Evolutionary conservation across 1,139 yeast species (phyloP).

Genomic region (Blastobotrys persicus): DNA sequence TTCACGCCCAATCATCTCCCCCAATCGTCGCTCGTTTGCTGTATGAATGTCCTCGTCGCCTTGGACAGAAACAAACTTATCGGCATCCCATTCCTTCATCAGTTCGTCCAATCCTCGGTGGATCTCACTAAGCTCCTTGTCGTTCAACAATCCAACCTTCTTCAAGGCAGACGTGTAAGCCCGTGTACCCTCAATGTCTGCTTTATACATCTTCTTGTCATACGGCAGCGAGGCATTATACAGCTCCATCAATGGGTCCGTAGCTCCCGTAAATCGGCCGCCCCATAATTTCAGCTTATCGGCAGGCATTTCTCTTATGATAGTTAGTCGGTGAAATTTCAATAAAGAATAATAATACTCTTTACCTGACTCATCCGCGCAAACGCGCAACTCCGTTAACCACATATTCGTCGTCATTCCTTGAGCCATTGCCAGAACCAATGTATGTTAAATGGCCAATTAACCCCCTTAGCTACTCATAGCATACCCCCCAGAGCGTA

Average conservation of each 20-base stretch:
- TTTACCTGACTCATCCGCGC: conserved; percentile 1
- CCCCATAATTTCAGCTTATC: conserved; percentile 76
- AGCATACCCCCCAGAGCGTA: too few relatives aligned
- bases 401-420: not conserved
- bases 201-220: conserved; percentile 90
- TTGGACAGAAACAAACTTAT: conserved; percentile 72
- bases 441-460: too few relatives aligned
- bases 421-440: too few relatives aligned
- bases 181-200: conserved; percentile 89
- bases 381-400: not conserved
- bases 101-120: conserved; percentile 76
- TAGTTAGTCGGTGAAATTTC: not conserved
- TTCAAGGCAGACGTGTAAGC: conserved; percentile 86
- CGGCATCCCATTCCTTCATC: conserved; percentile 75
- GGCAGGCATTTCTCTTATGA: conserved; percentile 6
- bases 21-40: conserved; percentile 95
- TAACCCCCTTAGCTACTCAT: too few relatives aligned
- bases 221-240: conserved; percentile 96
- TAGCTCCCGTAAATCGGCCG: conserved; percentile 93
- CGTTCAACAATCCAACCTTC: conserved; percentile 70
- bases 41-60: conserved; percentile 99
- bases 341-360: too few relatives aligned
- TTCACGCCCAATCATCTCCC: conserved; percentile 88
- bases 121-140: conserved; percentile 70
- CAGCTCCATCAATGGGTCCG: conserved; percentile 95